Conservation (phyloP, 2,329 filamentous ascomycete species). For the Gaeumannomyces tritici region DNA sequence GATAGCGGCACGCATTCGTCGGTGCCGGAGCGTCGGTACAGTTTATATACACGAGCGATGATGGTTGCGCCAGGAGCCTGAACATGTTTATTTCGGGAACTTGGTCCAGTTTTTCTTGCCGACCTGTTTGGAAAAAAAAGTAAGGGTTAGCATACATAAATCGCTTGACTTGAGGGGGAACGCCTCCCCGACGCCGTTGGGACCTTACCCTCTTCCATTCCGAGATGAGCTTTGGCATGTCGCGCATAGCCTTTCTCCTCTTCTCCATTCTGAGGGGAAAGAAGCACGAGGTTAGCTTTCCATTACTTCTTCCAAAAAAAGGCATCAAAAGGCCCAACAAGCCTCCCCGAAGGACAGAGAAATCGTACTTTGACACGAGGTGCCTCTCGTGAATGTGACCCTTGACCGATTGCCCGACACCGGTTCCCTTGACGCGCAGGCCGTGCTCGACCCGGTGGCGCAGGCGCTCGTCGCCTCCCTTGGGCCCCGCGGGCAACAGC, state of each 20-base stretch:
- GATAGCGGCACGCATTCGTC: background rate
- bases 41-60: conserved; percentile 7
- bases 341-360: background rate
- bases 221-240: conserved; percentile 86
- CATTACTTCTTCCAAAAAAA: background rate
- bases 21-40: conserved; percentile 3
- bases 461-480: conserved; percentile 64
- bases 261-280: conserved; percentile 60
- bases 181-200: no score
- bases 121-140: no score
- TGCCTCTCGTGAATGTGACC: conserved; percentile 88
- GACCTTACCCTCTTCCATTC: conserved; percentile 80
- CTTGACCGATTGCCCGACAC: conserved; percentile 88
- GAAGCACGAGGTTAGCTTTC: background rate
- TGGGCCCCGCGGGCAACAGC: conserved; percentile 65
- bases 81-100: conserved; percentile 41
- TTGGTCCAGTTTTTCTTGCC: conserved; percentile 43
- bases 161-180: background rate
- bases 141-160: background rate
- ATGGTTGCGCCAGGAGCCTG: background rate
- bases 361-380: conserved; percentile 60
- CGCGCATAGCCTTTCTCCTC: conserved; percentile 84
- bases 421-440: conserved; percentile 81
- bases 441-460: conserved; percentile 68
- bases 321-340: no score